Evolutionary conservation across 306 rosid species (phyloP).

Genomic region (Delonix regia): DNA sequence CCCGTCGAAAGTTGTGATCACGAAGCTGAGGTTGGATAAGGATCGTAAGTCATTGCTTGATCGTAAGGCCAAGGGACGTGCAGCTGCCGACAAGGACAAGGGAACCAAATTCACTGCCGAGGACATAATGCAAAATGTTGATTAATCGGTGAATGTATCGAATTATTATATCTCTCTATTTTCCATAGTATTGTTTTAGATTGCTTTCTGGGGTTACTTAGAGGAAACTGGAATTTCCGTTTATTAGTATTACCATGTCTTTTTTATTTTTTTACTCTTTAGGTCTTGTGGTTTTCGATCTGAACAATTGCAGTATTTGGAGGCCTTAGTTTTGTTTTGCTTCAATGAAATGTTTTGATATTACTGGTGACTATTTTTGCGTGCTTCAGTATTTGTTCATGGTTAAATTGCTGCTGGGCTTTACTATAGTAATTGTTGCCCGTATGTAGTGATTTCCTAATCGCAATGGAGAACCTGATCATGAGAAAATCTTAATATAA

Average conservation of each 20-base stretch:
- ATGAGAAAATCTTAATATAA: not conserved
- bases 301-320: not conserved
- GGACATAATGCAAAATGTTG: slow-evolving; percentile 71
- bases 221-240: not conserved
- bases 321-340: not conserved
- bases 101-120: slow-evolving; percentile 73
- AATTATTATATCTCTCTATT: not conserved
- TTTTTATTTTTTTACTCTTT: not conserved
- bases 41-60: slow-evolving; percentile 70
- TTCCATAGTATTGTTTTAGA: not conserved
- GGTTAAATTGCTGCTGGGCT: not conserved
- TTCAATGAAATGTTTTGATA: not conserved
- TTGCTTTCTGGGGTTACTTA: not conserved
- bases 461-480: not conserved
- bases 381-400: not conserved
- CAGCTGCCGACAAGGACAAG: slow-evolving; percentile 72
- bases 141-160: slow-evolving; percentile 32
- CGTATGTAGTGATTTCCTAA: not conserved
- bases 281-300: slow-evolving; percentile 13
- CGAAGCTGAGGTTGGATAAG: slow-evolving; percentile 72
- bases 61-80: slow-evolving; percentile 80
- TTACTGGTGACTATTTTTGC: not conserved
- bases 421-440: not conserved
- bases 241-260: not conserved
- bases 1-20: slow-evolving; percentile 66